Conservation (phyloP, 225 moss, liverwort and hornwort species). For the Straminergon stramineum region DNA sequence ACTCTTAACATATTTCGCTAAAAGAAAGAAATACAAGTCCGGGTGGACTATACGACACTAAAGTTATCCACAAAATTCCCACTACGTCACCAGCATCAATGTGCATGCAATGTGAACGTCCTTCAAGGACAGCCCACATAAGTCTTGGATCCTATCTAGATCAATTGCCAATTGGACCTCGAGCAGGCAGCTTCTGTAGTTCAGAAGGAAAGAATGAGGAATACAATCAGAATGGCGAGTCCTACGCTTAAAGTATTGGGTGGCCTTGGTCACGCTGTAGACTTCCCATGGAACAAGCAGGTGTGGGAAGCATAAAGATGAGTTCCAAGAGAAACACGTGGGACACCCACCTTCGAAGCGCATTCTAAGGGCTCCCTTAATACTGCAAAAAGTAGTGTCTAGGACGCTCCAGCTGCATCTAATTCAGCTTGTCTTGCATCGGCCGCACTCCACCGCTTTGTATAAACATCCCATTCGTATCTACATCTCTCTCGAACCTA, state of each 20-base stretch:
- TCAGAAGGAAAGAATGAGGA: constrained; percentile 11
- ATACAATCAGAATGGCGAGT: not conserved
- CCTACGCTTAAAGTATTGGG: not conserved
- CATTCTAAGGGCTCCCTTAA: not conserved
- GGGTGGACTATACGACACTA: not conserved
- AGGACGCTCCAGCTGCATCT: constrained; percentile 6
- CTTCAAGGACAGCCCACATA: not conserved
- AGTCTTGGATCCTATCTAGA: not conserved
- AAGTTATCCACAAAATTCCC: not conserved
- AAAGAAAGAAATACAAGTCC: not conserved
- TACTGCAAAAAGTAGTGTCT: not conserved
- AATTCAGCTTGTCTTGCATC: constrained; percentile 40
- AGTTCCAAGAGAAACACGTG: not conserved
- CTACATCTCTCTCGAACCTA: constrained; percentile 89
- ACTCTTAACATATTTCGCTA: not conserved
- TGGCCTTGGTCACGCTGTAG: not conserved
- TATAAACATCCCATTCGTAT: constrained; percentile 77
- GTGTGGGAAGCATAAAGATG: not conserved
- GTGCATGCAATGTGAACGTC: not conserved
- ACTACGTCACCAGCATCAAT: not conserved
- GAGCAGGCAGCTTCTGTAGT: constrained; percentile 2
- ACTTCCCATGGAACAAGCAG: not conserved
- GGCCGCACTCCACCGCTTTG: constrained; percentile 66
- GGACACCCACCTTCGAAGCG: not conserved
- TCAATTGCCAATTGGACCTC: not conserved